A percentile compares a stretch with the other conserved stretches of the same genome.
Conservation (phyloP, 495 filamentous ascomycete genomes). For the Aspergillus carlsbadensis region DNA sequence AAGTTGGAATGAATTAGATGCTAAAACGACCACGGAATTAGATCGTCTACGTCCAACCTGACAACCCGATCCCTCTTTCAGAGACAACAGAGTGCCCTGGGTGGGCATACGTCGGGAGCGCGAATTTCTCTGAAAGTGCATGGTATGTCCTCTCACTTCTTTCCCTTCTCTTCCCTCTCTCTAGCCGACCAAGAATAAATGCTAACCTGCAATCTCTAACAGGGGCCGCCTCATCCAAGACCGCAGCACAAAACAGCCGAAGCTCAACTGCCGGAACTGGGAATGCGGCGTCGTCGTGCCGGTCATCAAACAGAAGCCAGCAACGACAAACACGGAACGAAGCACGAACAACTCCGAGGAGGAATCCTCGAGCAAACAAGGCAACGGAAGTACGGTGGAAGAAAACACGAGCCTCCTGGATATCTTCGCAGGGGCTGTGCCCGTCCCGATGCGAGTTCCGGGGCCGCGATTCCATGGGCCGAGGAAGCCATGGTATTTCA, state of each 20-base stretch:
- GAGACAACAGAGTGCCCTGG: slow-evolving; percentile 33
- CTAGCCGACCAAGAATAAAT: neutral
- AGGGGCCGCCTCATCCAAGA: slow-evolving; percentile 76
- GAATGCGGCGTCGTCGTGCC: slow-evolving; percentile 87
- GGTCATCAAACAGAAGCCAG: slow-evolving; percentile 16
- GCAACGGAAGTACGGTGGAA: neutral
- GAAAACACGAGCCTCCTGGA: slow-evolving; percentile 21
- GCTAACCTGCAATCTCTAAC: neutral
- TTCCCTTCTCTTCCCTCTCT: neutral
- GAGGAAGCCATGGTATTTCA: slow-evolving; percentile 58
- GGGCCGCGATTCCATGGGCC: slow-evolving; percentile 43
- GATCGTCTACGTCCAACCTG: slow-evolving; percentile 65
- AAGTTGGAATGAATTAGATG: neutral
- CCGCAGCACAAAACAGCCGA: slow-evolving; percentile 57
- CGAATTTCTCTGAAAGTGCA: slow-evolving; percentile 88
- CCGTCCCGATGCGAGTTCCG: slow-evolving; percentile 72
- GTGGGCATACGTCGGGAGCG: slow-evolving; percentile 90
- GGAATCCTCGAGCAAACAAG: neutral
- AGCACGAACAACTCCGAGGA: neutral
- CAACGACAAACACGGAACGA: neutral
- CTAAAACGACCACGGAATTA: slow-evolving; percentile 13
- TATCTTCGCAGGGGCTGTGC: slow-evolving; percentile 58
- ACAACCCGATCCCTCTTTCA: slow-evolving; percentile 29
- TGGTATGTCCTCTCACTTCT: slow-evolving; percentile 58
- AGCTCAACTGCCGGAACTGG: slow-evolving; percentile 90